phyloP scores from a whole-genome alignment of 495 filamentous ascomycete species.

The Podospora tetraspora region DNA sequence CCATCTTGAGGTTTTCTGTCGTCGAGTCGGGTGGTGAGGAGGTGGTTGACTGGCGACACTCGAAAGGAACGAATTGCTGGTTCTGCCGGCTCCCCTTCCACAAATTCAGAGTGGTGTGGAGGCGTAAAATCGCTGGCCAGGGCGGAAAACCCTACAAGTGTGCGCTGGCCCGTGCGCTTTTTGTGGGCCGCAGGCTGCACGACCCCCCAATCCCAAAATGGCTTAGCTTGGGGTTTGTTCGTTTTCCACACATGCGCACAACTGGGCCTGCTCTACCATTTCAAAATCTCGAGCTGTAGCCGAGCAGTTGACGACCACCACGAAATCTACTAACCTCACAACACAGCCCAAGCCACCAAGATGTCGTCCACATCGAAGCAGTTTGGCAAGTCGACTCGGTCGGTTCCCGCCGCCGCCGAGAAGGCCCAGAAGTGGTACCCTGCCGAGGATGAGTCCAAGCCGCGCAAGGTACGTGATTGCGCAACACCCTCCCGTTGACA shows the following conservation, averaged over 20 bases:
- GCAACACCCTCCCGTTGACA: constrained; percentile 12
- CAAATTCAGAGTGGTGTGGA: constrained; percentile 35
- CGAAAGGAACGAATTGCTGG: constrained; percentile 24
- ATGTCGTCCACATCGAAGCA: constrained; percentile 87
- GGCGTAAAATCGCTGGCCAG: constrained; percentile 30
- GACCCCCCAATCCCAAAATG: constrained; percentile 21
- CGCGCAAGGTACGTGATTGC: constrained; percentile 76
- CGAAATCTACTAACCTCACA: constrained; percentile 35
- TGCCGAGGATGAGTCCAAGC: constrained; percentile 83
- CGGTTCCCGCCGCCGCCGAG: constrained; percentile 72
- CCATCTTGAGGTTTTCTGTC: constrained; percentile 28
- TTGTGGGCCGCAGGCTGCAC: constrained; percentile 8
- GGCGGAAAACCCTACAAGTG: constrained; percentile 34
- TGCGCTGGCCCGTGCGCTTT: constrained; percentile 21
- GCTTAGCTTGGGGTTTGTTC: constrained; percentile 36
- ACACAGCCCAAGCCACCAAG: constrained; percentile 44
- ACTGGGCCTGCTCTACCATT: constrained; percentile 27
- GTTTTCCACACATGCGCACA: constrained; percentile 34
- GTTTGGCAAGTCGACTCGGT: constrained; percentile 95
- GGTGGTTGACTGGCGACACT: constrained; percentile 28
- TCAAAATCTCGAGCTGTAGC: constrained; percentile 36
- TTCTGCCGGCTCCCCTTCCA: constrained; percentile 24
- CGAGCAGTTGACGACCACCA: constrained; percentile 33
- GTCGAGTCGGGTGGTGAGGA: constrained; percentile 31
- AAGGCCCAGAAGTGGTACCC: constrained; percentile 99